Base-by-base conservation (phyloP, 1,139 yeast genomes). In the Hyphopichia pseudoburtonii region DNA sequence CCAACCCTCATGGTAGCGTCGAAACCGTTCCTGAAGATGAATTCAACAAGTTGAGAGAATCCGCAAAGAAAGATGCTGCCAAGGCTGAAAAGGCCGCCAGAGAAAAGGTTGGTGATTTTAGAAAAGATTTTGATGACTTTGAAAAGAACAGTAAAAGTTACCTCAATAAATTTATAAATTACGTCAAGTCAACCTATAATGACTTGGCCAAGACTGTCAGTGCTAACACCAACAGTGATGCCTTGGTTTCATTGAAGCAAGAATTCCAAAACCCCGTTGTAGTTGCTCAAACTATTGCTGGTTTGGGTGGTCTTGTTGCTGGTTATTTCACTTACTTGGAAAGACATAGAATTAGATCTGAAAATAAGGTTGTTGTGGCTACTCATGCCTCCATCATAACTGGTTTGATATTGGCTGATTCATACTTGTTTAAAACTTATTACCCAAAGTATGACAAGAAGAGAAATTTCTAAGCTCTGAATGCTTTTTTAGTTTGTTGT, bases 201-300 rank as follows among this genome's bases (percentile, higher is more conserved):
- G 28, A 28, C 17, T 22, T 28, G 9, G 4, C 28, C 11, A 23
- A 9, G 9, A n/a, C 14, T 4, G 18, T 34, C 18, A 12, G 22
- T 10, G 4, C 27, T 9, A 21, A 19, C 14, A 6, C 24, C 12
- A 14, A 16, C 18, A 8, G 14, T 21, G 30, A 27, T 6, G 35
- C 41, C 4, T 37, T 46, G 14, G 41, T 46, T 6, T 41, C 44
- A 33, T 36, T 50, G 31, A 41, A 46, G n/a, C 56, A 56, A 35
- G 82, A 78, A 54, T 64, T 80, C 46, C 70, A 78, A 53, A 80
- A 81, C 62, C 87, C 87, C 1, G 84, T 76, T 12, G 83, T 81
- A 35, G 61, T 76, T 17, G 59, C 76, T 27, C 85, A 80, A 57
- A 57, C 72, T 2, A 62, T 77, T 30, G 70, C 78, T 34, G 73